Conservation (phyloP, 2,329 filamentous ascomycete species). For the Ceratocystis smalleyi region DNA sequence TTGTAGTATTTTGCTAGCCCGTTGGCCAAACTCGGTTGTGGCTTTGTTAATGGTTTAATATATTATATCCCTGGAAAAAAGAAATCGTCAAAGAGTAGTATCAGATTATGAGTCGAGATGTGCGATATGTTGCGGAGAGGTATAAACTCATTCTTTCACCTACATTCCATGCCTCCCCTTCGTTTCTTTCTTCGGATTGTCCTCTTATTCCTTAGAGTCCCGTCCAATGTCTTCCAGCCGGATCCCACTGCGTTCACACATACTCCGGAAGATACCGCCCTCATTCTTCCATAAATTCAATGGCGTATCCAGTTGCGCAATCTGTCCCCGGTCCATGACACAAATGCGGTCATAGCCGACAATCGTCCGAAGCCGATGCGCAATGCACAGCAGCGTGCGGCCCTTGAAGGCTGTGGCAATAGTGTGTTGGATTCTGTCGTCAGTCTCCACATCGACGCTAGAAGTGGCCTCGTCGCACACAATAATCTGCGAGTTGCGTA, state of each 20-base stretch:
- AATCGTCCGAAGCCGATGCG: slow-evolving; percentile 81
- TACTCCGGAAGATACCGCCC: slow-evolving; percentile 67
- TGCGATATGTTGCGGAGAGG: too few species aligned
- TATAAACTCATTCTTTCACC: background rate
- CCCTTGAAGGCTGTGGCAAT: slow-evolving; percentile 75
- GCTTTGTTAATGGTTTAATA: background rate
- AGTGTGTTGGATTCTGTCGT: slow-evolving; percentile 83
- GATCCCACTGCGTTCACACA: slow-evolving; percentile 82
- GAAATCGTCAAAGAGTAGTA: background rate
- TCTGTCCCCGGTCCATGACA: slow-evolving; percentile 81
- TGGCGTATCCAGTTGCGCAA: slow-evolving; percentile 75
- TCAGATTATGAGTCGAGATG: background rate
- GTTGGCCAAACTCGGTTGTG: background rate
- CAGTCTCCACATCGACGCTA: slow-evolving; percentile 88
- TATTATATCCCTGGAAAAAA: background rate
- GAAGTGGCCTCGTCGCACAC: slow-evolving; percentile 94
- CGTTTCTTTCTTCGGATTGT: slow-evolving; percentile 25
- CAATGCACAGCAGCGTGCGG: slow-evolving; percentile 81
- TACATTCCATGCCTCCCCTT: slow-evolving; percentile 14
- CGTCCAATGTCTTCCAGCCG: slow-evolving; percentile 35
- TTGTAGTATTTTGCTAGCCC: background rate
- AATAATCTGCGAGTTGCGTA: slow-evolving; percentile 77
- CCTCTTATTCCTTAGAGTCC: background rate
- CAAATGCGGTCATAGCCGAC: slow-evolving; percentile 90
- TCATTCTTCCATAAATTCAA: slow-evolving; percentile 50